Evolutionary conservation across 2,329 filamentous ascomycete genomes (phyloP), one percentile per base, ranked within the genome.

Genomic region (Thermoascus crustaceus): DNA sequence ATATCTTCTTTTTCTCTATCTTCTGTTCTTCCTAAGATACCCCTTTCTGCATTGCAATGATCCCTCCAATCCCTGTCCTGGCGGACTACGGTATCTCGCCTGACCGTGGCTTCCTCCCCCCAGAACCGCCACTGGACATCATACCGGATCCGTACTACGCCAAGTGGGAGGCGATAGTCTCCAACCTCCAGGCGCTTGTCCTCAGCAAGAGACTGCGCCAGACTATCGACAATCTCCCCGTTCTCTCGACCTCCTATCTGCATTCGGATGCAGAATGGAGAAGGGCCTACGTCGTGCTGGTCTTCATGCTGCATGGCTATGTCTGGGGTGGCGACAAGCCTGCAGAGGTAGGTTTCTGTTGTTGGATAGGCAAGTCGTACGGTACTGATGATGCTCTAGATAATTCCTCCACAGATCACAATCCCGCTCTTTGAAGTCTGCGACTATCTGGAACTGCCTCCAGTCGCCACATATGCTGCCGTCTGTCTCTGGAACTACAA

Each of bases 401-500:
- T 66, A 50, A 68, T 98, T 34, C 91, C 91, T 30, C 78, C 84
- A 17, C 71, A 85, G 39, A 77, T 98, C 44, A 85, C 89, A 4
- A 75, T 88, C 19, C 91, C 91, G 0, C 75, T 96, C 46, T 70
- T 94, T 34, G 67, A 80, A 45, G 74, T 93, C 30, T 89, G 85
- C 48, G 69, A 75, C 29, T 77, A 78, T 42, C 75, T 98, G 11
- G 85, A 96, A 53, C 71, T 98, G 17, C 88, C 85, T 5, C 85
- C 88, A 1, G 89, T 98, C 18, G 91, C 89, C 31, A 95, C 89
- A 11, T 98, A 95, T 57, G 86, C 91, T 5, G 85, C 82, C 5
- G 71, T 95, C 3, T 89, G 85, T 46, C 72, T 98, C 17, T 98
- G 91, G 91, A 98, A 98, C 64, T 96, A 87, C 71, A 89, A 88